Percentiles rank a stretch among this genome's conserved stretches.
These are phyloP conservation scores for Ramaria rubella DNA, from an alignment of 768 basidiomycete species.

Conservation along the genomic window DNA sequence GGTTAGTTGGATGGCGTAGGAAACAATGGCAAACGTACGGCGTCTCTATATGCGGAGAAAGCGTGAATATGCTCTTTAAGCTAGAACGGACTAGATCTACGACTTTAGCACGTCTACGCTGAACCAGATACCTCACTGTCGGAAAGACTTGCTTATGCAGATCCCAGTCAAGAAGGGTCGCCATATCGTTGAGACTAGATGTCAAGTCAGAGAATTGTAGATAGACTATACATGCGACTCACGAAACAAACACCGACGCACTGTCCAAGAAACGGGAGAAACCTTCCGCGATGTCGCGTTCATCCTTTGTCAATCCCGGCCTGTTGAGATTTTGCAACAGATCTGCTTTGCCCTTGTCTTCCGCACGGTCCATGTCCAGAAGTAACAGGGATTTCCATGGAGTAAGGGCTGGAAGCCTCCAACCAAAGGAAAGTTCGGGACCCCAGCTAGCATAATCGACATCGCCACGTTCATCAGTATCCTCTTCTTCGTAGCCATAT, in stretches of 20 bases:
- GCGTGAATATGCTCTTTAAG: slow-evolving; percentile 74
- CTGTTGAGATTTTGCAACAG: slow-evolving; percentile 54
- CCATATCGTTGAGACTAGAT: slow-evolving; percentile 68
- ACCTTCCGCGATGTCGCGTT: slow-evolving; percentile 61
- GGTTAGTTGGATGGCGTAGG: background rate
- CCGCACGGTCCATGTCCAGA: slow-evolving; percentile 49
- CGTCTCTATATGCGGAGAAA: slow-evolving; percentile 56
- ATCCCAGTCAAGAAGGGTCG: slow-evolving; percentile 75
- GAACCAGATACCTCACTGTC: slow-evolving; percentile 87
- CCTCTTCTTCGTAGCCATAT: slow-evolving; percentile 19
- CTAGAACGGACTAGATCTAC: slow-evolving; percentile 78
- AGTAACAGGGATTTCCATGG: slow-evolving; percentile 93
- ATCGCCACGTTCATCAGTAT: slow-evolving; percentile 50
- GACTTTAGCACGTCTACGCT: slow-evolving; percentile 83
- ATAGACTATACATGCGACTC: slow-evolving; percentile 24
- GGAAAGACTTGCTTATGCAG: slow-evolving; percentile 78
- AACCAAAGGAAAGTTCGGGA: slow-evolving; percentile 59
- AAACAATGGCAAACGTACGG: slow-evolving; percentile 40
- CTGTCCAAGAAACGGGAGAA: slow-evolving; percentile 70
- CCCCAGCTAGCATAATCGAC: slow-evolving; percentile 48
- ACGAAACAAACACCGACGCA: slow-evolving; percentile 73
- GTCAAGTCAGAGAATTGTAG: background rate
- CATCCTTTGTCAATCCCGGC: slow-evolving; percentile 56
- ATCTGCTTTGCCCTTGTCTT: slow-evolving; percentile 36
- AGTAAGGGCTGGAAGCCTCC: slow-evolving; percentile 63